phyloP scores from a whole-genome alignment of 345 rosid species.

The Lepidium sativum region DNA sequence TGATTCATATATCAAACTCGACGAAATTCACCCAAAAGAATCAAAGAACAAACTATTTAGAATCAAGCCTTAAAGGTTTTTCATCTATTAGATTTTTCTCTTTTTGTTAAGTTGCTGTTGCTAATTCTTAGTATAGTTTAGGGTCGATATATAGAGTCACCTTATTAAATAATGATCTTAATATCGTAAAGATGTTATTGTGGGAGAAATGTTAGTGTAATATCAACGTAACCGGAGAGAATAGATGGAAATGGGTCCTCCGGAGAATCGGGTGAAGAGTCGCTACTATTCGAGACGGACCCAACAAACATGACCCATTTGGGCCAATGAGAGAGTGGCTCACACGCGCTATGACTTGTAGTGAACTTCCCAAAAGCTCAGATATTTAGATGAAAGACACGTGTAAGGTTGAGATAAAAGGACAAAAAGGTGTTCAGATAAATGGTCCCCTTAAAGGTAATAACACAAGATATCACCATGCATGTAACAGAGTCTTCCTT shows the following conservation, averaged over 20 bases:
- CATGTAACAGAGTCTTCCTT: slow-evolving; percentile 15
- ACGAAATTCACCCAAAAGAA: too few relatives aligned
- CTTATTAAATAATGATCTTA: neutral
- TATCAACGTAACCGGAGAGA: neutral
- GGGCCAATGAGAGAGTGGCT: slow-evolving; percentile 12
- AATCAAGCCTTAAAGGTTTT: too few relatives aligned
- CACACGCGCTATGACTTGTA: too few relatives aligned
- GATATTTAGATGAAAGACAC: slow-evolving; percentile 8
- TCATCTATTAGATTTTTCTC: too few relatives aligned
- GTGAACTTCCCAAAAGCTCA: too few relatives aligned
- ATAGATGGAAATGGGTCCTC: slow-evolving; percentile 12
- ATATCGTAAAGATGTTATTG: neutral
- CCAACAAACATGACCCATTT: too few relatives aligned
- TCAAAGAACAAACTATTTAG: too few relatives aligned
- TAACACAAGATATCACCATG: slow-evolving; percentile 5
- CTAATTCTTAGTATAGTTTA: too few relatives aligned
- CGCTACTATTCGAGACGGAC: too few relatives aligned
- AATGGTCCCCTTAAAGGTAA: slow-evolving; percentile 21
- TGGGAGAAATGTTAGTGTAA: neutral
- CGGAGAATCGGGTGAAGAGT: slow-evolving; percentile 13
- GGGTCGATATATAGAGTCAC: too few relatives aligned
- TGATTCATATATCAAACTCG: too few relatives aligned
- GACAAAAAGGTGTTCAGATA: slow-evolving; percentile 14
- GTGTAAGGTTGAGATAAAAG: slow-evolving; percentile 17
- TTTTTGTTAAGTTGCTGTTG: too few relatives aligned